A percentile compares a stretch with the other conserved stretches of the same genome.
phyloP scores from a whole-genome alignment of 345 rosid genomes.

The Eucalyptus pumila region DNA sequence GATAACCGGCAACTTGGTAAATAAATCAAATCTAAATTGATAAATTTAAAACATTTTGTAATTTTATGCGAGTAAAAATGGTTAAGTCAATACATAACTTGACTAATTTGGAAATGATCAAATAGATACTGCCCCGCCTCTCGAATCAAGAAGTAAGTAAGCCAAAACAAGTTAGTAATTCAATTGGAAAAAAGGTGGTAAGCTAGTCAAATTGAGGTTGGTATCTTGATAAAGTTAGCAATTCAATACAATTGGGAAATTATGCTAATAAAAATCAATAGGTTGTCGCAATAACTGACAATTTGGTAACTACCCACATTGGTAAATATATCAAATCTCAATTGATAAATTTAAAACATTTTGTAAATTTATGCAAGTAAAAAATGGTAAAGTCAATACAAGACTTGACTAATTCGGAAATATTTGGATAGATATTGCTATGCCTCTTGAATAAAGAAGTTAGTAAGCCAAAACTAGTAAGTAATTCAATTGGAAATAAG shows the following conservation, averaged over 20 bases:
- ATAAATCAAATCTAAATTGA: neutral
- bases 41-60: neutral
- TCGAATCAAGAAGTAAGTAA: neutral
- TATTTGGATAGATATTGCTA: no score
- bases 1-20: neutral
- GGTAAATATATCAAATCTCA: no score
- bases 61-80: neutral
- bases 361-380: neutral
- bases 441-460: neutral
- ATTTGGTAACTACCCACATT: neutral
- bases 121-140: neutral
- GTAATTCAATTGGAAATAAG: neutral
- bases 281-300: accelerated
- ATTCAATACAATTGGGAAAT: no score
- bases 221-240: no score
- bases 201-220: neutral
- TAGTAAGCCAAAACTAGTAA: neutral
- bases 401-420: neutral
- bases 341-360: neutral
- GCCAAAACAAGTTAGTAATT: no score
- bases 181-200: neutral
- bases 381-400: neutral
- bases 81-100: neutral
- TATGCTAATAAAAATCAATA: neutral
- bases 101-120: neutral